Percentiles rank a stretch among this genome's conserved stretches.
Evolutionary conservation across 164 flowering plant species (phyloP).

Genomic region (Chloranthus sessilifolius): DNA sequence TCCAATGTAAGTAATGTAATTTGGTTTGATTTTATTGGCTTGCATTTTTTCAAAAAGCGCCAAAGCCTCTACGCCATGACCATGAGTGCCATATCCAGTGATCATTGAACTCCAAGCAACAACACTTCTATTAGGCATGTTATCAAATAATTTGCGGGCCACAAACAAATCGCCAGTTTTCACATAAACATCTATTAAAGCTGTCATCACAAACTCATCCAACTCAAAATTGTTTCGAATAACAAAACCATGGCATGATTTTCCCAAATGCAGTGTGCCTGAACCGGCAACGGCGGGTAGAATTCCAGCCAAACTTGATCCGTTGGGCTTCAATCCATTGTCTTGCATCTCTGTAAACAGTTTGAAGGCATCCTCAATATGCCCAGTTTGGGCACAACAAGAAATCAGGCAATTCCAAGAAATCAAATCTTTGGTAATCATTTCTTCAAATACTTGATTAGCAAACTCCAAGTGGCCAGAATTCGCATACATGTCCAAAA

Average conservation of each 20-base stretch:
- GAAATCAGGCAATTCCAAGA: conserved; percentile 16
- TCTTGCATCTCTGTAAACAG: conserved; percentile 7
- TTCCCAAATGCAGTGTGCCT: conserved; percentile 10
- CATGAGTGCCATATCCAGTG: conserved; percentile 11
- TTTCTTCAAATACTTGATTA: conserved; percentile 9
- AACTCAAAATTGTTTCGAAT: conserved; percentile 5
- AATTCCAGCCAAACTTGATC: conserved; percentile 10
- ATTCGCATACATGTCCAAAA: conserved; percentile 14
- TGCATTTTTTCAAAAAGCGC: conserved; percentile 11
- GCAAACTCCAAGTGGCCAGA: conserved; percentile 6
- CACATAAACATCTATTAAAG: conserved; percentile 14
- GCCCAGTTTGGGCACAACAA: conserved; percentile 13
- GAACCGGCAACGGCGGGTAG: conserved; percentile 8
- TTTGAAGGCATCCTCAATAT: conserved; percentile 4
- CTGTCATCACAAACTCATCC: conserved; percentile 13
- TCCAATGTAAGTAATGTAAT: conserved; percentile 13
- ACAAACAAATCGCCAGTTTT: conserved; percentile 10
- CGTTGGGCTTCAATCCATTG: conserved; percentile 11
- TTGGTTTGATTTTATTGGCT: conserved; percentile 8
- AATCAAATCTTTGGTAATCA: conserved; percentile 9
- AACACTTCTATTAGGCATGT: conserved; percentile 6
- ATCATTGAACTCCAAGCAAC: conserved; percentile 17
- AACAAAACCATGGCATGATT: conserved; percentile 9
- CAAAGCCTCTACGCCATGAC: conserved; percentile 7
- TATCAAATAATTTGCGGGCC: conserved; percentile 4